phyloP scores from a whole-genome alignment of 2,329 filamentous ascomycete genomes.

The Cercospora berteroae region DNA sequence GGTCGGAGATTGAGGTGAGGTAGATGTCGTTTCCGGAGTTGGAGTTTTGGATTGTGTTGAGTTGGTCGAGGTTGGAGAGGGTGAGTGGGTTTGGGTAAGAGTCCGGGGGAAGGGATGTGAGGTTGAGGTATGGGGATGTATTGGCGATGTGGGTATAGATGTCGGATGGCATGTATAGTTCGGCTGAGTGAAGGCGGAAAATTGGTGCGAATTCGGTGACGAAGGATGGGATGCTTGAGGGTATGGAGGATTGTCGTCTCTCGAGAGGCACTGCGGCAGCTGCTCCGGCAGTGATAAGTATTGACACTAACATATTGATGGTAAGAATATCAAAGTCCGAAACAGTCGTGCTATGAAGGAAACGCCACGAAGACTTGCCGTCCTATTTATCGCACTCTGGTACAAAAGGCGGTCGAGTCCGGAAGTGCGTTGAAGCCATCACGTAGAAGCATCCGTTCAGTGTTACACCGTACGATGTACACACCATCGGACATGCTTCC shows the following conservation, averaged over 20 bases:
- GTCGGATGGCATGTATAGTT: conserved; percentile 47
- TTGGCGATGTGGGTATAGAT: conserved; percentile 44
- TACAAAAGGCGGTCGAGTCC: neutral
- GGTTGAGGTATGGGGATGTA: conserved; percentile 42
- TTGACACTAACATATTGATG: neutral
- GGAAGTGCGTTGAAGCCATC: neutral
- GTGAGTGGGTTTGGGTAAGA: conserved; percentile 39
- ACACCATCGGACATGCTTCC: neutral
- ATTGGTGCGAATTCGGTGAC: conserved; percentile 42
- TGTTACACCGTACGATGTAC: neutral
- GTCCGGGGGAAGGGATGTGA: conserved; percentile 12
- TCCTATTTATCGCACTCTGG: neutral
- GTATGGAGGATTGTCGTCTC: conserved; percentile 8
- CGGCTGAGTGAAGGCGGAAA: conserved; percentile 45
- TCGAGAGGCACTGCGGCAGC: conserved; percentile 10
- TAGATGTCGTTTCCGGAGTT: conserved; percentile 39
- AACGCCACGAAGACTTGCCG: neutral
- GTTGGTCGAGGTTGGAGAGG: conserved; percentile 44
- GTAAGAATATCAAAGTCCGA: neutral
- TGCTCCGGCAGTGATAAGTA: neutral
- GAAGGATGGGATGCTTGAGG: conserved; percentile 28
- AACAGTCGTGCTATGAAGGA: neutral
- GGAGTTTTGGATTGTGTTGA: conserved; percentile 42
- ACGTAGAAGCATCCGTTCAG: neutral
- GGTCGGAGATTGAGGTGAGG: conserved; percentile 46